Evolutionary conservation across 768 basidiomycete species (phyloP).

Genomic region (Amanita thiersii): DNA sequence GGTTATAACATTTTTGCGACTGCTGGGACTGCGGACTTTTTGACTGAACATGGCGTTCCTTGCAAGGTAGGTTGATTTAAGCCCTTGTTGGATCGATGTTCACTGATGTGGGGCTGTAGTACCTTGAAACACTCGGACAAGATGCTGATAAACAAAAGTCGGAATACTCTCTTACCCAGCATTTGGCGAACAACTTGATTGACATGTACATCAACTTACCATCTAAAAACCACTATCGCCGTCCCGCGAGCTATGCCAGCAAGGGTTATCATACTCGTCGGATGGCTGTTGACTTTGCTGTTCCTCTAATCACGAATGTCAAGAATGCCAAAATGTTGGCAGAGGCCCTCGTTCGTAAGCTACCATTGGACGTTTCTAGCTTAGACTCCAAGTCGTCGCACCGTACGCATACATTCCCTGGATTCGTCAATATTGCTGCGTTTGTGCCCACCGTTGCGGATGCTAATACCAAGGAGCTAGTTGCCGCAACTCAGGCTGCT

Average conservation of each 20-base stretch:
- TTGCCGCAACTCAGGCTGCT: slow-evolving; percentile 68
- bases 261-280: slow-evolving; percentile 95
- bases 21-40: slow-evolving; percentile 94
- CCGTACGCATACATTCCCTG: slow-evolving; percentile 84
- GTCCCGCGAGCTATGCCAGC: slow-evolving; percentile 94
- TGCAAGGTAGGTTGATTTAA: slow-evolving; percentile 62
- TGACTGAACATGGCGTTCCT: slow-evolving; percentile 92
- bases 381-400: slow-evolving; percentile 95
- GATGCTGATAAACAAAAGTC: slow-evolving; percentile 80
- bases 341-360: slow-evolving; percentile 83
- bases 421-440: slow-evolving; percentile 80
- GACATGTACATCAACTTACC: slow-evolving; percentile 99
- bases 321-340: slow-evolving; percentile 97
- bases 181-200: slow-evolving; percentile 93
- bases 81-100: slow-evolving; percentile 4
- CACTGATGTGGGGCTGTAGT: slow-evolving; percentile 32
- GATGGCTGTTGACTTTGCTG: slow-evolving; percentile 98
- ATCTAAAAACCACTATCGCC: slow-evolving; percentile 94
- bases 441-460: slow-evolving; percentile 71
- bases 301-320: slow-evolving; percentile 96
- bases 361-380: slow-evolving; percentile 84
- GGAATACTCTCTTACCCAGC: slow-evolving; percentile 95
- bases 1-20: slow-evolving; percentile 98
- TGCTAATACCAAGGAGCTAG: slow-evolving; percentile 49
- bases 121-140: slow-evolving; percentile 78